A percentile compares a stretch with the other conserved stretches of the same genome.
These are phyloP conservation scores for Pseudopyrenochaeta lycopersici DNA, from an alignment of 2,329 filamentous ascomycete genomes.

Conservation along the genomic window DNA sequence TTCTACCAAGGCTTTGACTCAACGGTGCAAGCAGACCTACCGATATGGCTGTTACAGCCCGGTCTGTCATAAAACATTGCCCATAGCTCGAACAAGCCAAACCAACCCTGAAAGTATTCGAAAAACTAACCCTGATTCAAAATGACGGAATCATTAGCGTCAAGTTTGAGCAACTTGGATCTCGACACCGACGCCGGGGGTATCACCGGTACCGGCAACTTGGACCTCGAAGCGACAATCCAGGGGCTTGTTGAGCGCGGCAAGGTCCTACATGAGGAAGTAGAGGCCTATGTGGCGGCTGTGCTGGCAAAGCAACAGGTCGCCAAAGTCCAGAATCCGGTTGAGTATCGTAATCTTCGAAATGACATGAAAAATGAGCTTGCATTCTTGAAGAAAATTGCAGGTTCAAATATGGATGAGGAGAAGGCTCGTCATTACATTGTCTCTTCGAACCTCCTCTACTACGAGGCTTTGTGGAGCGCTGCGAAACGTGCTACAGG, in stretches of 20 bases:
- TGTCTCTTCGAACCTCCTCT: conserved; percentile 72
- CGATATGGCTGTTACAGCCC: neutral
- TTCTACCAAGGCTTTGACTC: neutral
- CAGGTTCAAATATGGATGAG: conserved; percentile 32
- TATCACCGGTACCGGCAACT: conserved; percentile 7
- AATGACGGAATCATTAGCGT: conserved; percentile 25
- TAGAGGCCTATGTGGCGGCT: conserved; percentile 51
- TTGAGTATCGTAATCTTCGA: conserved; percentile 43
- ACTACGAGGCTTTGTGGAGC: conserved; percentile 70
- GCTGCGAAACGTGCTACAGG: conserved; percentile 66
- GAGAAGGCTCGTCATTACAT: conserved; percentile 61
- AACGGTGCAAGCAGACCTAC: neutral
- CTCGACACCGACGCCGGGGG: conserved; percentile 12
- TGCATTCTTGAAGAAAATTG: conserved; percentile 41
- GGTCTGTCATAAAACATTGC: neutral
- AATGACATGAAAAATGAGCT: conserved; percentile 50
- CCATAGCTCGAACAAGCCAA: neutral
- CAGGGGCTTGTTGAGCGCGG: conserved; percentile 50
- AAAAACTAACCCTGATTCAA: neutral
- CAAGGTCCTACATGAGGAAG: conserved; percentile 49
- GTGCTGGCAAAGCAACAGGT: conserved; percentile 42
- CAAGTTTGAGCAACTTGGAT: conserved; percentile 16
- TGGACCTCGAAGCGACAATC: conserved; percentile 34
- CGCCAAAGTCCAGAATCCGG: conserved; percentile 46
- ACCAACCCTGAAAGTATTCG: neutral